Evolutionary conservation across 345 rosid species (phyloP), one percentile per base, ranked within the genome.

Genomic region (Carallia brachiata): DNA sequence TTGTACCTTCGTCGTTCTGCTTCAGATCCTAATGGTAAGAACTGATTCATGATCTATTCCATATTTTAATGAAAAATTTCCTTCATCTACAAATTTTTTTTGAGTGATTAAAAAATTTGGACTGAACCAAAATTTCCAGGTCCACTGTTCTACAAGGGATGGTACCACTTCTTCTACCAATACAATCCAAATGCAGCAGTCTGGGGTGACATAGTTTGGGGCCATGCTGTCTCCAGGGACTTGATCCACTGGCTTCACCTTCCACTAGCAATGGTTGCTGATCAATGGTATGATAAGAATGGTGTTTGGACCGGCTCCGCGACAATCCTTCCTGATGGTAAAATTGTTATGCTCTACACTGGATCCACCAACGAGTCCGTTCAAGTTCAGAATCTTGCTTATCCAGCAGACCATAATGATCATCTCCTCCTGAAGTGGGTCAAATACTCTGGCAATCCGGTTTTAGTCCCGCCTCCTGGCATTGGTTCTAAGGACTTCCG

Each of bases 291-390:
- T 48, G 98, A 93, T 6, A 48, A 70, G 7, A 83, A 84, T 2
- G 98, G 98, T 0, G 98, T 93, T 56, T 93, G 96, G 96, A 87
- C 93, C 7, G 98, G 98, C 62, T 93, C 98, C 0, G 94, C 98
- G 36, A 93, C 98, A 2, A 64, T 93, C 73, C 90, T 93, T 6
- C 91, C 90, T 1, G 86, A 91, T 34, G 98, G 98, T 6, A 79
- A 85, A 52, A 73, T 91, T 55, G 76, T 90, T 52, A 87, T 94
- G 92, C 82, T 94, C 1, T 94, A 94, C 75, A 94, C 98, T 4
- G 98, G 98, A 16, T 87, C 90, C 56, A 87, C 97, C 6, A 77
- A 81, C 6, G 84, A 87, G 63, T 81, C 85, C 0, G 89, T 81
- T 8, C 98, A 93, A 72, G 92, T 91, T 19, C 98, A 93, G 78